Base-by-base conservation (phyloP, 1,284 basidiomycete genomes). In the Macrocystidia cucumis region DNA sequence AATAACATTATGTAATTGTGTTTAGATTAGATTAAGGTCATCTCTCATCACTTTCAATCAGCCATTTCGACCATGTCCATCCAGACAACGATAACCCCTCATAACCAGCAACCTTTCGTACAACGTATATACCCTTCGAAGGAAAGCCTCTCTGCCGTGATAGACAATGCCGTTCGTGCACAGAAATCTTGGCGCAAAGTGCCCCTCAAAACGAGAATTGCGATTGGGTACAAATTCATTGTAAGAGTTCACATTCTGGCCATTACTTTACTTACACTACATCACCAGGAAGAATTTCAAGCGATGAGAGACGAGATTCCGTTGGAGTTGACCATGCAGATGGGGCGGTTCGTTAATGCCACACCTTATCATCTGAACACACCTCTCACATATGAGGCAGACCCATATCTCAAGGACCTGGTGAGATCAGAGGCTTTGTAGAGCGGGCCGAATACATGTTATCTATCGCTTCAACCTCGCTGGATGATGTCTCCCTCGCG, bases 381-480 rank as follows among this genome's bases (percentile, higher is more conserved):
- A 19, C 9, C 5, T 20, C 24, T 19, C 24, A 11, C 2, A 14
- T 25, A 22, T 26, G 14, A 23, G n/a, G n/a, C 44, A 91, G 91
- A 32, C 91, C 91, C 0, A 69, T 91, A 25, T 72, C 75, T 0
- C 86, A 90, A 55, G 67, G 68, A 26, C 60, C 76, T 19, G 87
- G 88, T 5, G 93, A 98, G 59, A 67, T 95, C 33, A 69, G 72
- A 31, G 90, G 91, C 1, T 80, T 87, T 23, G 56, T 93, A 16
- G 84, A 87, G 38, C 77, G 92, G 27, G 84, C 89, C 7, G 67
- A 75, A 31, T 88, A 93, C 56, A 77, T 97, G 70, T 67, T 95
- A 44, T 79, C 78, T 40, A 91, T 95, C 49, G 91, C 93, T 1
- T 68, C 76, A 35, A 63, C 75, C 4, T 71, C 74, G 33, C 77